phyloP scores from a whole-genome alignment of 805 yeast species.

The Candida glaebosa region DNA sequence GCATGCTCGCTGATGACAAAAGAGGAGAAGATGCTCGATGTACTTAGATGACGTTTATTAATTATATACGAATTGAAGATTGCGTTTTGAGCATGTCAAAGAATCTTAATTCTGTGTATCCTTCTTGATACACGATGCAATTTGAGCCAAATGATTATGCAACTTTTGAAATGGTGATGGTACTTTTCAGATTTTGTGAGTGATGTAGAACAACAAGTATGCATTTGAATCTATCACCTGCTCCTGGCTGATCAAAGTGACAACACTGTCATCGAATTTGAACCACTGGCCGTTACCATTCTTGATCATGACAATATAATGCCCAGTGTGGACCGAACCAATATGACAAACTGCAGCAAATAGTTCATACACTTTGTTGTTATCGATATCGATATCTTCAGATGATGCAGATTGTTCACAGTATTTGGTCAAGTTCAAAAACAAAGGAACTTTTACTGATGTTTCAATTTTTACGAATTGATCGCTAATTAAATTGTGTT shows the following conservation, averaged over 20 bases:
- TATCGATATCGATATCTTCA: constrained; percentile 15
- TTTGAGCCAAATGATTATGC: neutral
- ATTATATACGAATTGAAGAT: neutral
- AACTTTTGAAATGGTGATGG: no score
- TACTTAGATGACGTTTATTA: no score
- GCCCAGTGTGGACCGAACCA: constrained; percentile 95
- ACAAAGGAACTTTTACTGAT: constrained; percentile 68
- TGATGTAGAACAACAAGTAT: constrained; percentile 71
- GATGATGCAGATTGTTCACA: constrained; percentile 41
- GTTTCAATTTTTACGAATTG: constrained; percentile 71
- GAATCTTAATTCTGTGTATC: neutral
- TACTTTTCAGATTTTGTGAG: constrained; percentile 36
- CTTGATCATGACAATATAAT: constrained; percentile 79
- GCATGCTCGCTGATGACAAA: no score
- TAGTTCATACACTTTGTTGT: constrained; percentile 61
- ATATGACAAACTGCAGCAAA: constrained; percentile 85
- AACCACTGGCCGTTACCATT: constrained; percentile 79
- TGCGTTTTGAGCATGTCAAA: neutral
- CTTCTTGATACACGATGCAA: neutral
- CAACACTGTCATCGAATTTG: constrained; percentile 84
- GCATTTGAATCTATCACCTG: constrained; percentile 73
- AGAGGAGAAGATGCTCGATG: no score
- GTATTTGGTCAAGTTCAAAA: constrained; percentile 68
- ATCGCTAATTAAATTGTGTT: constrained; percentile 48
- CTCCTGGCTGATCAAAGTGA: constrained; percentile 59